Conservation (phyloP, 1,284 basidiomycete genomes). For the Athelia sp. region DNA sequence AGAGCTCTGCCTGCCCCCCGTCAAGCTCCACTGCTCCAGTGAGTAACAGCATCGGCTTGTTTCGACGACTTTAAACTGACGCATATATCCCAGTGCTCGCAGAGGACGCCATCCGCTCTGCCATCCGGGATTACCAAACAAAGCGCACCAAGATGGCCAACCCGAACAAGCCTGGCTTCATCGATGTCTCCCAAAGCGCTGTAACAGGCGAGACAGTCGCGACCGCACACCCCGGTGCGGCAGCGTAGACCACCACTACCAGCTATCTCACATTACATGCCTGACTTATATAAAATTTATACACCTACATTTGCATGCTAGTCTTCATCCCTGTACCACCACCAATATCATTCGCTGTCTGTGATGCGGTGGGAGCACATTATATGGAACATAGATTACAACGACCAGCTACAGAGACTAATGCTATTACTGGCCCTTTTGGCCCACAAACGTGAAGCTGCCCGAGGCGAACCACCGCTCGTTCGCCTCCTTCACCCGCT, state of each 20-base stretch:
- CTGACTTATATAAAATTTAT: conserved; percentile 1
- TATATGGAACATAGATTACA: too few relatives aligned
- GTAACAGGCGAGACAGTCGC: conserved; percentile 63
- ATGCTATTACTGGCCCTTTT: conserved; percentile 43
- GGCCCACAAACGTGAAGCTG: conserved; percentile 75
- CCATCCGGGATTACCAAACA: conserved; percentile 87
- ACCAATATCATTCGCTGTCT: background rate
- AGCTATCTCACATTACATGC: conserved; percentile 4
- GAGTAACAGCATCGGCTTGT: conserved; percentile 23
- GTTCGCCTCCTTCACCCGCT: conserved; percentile 87
- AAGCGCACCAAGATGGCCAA: conserved; percentile 61
- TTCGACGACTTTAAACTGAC: conserved; percentile 9
- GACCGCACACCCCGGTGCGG: conserved; percentile 53
- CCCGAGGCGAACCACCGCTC: conserved; percentile 89
- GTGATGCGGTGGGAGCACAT: background rate
- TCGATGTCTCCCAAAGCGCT: conserved; percentile 74
- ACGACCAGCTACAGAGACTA: too few relatives aligned
- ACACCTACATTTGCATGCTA: background rate
- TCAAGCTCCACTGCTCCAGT: conserved; percentile 92
- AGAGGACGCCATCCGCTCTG: conserved; percentile 96
- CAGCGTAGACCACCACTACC: conserved; percentile 11
- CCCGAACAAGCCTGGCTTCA: conserved; percentile 57
- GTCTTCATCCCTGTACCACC: conserved; percentile 1
- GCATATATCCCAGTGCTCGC: conserved; percentile 69
- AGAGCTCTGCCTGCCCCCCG: conserved; percentile 92